Evolutionary conservation across 179 eudicot genomes (phyloP).

Genomic region (Gypsophila paniculata): DNA sequence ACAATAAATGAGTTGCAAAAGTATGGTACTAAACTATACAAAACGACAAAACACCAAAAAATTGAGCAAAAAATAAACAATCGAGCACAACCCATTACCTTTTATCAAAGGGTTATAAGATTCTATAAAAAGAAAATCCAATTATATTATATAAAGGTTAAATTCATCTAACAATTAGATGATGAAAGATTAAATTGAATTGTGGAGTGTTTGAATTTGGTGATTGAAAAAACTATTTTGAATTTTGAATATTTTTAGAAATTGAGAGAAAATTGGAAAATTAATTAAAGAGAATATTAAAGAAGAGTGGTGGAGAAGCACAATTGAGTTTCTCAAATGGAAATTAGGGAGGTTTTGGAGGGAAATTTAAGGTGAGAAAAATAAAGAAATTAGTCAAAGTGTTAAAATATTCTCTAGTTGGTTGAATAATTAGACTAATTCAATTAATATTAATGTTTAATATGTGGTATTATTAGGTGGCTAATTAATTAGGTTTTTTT

Average conservation of each 20-base stretch:
- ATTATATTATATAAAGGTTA: no score
- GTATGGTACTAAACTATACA: no score
- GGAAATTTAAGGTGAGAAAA: slow-evolving; percentile 23
- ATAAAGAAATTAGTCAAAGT: slow-evolving; percentile 21
- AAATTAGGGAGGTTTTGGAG: slow-evolving; percentile 1
- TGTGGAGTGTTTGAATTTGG: slow-evolving; percentile 11
- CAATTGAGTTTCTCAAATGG: slow-evolving; percentile 23
- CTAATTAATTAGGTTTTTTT: neutral
- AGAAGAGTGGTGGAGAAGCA: slow-evolving; percentile 13
- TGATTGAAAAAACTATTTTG: slow-evolving; percentile 3
- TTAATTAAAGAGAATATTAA: no score
- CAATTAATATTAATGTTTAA: neutral
- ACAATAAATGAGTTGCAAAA: no score
- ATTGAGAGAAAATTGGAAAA: slow-evolving; percentile 1
- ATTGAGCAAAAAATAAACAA: no score
- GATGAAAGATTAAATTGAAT: neutral
- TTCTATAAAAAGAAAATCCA: no score
- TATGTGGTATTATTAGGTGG: neutral
- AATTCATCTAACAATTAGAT: neutral
- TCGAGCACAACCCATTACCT: no score
- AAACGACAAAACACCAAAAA: no score
- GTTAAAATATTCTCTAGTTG: slow-evolving; percentile 15
- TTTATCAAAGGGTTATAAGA: no score
- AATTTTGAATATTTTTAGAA: neutral
- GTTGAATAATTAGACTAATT: neutral